Evolutionary conservation across 2,329 filamentous ascomycete genomes (phyloP).

Genomic region (Aaosphaeria arxii): DNA sequence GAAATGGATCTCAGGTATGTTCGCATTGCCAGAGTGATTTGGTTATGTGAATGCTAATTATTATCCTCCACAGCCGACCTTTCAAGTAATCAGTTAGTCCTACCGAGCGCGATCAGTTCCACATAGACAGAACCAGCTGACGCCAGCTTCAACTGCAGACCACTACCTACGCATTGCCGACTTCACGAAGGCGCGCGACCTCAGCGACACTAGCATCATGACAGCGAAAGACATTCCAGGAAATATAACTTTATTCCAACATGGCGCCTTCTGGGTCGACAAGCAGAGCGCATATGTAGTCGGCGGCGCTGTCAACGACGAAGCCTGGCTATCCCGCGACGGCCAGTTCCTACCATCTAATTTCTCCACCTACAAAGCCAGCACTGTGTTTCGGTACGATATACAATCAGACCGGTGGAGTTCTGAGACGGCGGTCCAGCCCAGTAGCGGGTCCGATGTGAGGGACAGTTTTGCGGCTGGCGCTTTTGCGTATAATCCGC

Average conservation of each 20-base stretch:
- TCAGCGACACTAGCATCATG: constrained; percentile 6
- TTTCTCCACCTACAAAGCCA: not conserved
- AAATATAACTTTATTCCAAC: constrained; percentile 5
- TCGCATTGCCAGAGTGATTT: not conserved
- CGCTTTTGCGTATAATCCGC: constrained; percentile 5
- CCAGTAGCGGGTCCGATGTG: constrained; percentile 1
- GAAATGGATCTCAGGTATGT: constrained; percentile 2
- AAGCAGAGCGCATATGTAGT: constrained; percentile 5
- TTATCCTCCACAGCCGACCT: not conserved
- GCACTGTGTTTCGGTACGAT: constrained; percentile 5
- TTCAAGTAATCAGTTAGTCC: constrained; percentile 4
- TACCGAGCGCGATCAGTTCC: not conserved
- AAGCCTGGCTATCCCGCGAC: constrained; percentile 4
- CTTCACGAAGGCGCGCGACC: constrained; percentile 6
- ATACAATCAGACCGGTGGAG: constrained; percentile 5
- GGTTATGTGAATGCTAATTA: not conserved
- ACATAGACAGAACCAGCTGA: not conserved
- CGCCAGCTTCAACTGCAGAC: constrained; percentile 3
- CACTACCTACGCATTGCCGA: constrained; percentile 11
- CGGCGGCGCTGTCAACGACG: constrained; percentile 3
- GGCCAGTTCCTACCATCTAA: constrained; percentile 1
- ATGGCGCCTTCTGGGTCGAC: constrained; percentile 9
- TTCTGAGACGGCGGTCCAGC: constrained; percentile 4
- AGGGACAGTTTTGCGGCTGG: constrained; percentile 7
- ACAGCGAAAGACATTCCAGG: constrained; percentile 5